Percentiles rank a stretch among this genome's conserved stretches.
These are phyloP conservation scores for Vachellia collinsii DNA, from an alignment of 306 rosid species.

Conservation along the genomic window DNA sequence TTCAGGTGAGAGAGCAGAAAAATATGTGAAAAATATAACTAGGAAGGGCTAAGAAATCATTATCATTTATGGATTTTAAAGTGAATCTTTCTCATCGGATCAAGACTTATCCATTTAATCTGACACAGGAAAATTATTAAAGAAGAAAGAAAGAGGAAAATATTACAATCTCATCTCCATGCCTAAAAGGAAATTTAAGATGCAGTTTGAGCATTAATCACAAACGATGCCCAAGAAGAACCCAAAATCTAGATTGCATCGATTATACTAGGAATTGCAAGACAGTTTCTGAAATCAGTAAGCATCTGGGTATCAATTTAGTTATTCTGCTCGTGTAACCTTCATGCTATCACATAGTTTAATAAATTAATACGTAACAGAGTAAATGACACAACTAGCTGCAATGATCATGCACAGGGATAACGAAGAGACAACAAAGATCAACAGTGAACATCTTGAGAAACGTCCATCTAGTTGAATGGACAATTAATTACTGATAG, in stretches of 20 bases:
- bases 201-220: not conserved
- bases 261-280: not conserved
- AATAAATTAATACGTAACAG: not conserved
- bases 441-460: not conserved
- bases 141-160: not conserved
- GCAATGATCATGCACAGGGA: not conserved
- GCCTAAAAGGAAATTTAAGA: not conserved
- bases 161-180: not conserved
- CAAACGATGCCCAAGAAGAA: not conserved
- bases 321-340: not conserved
- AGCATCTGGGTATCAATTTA: not conserved
- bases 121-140: not conserved
- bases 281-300: not conserved
- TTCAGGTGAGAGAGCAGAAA: too few relatives aligned
- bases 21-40: not conserved
- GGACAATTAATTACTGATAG: not conserved
- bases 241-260: not conserved
- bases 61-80: not conserved
- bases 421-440: too few relatives aligned
- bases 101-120: not conserved
- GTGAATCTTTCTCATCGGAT: not conserved
- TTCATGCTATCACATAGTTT: not conserved
- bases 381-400: not conserved
- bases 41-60: not conserved
- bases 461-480: not conserved